Evolutionary conservation across 148 eudicot genomes (phyloP), one percentile per base, ranked within the genome.

Genomic region (Cornus florida): DNA sequence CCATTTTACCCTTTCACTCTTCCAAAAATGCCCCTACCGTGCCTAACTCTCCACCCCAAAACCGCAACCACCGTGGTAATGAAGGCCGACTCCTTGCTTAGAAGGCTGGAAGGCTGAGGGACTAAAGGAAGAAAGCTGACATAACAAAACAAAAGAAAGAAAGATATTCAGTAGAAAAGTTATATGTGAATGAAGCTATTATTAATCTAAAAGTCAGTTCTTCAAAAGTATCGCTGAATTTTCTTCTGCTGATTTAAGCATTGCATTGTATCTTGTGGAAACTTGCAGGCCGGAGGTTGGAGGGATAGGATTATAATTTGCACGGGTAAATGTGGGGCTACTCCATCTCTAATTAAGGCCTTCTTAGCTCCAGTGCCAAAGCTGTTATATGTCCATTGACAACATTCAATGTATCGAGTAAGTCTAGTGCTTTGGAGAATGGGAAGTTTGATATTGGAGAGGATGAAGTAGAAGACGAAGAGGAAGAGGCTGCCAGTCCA

Each of bases 371-470:
- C 9, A 97, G 99, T 75, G 97, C 99, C 78, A 95, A 95, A 84
- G 99, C 98, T 48, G 91, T 95, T 69, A 78, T 95, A 74, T 93
- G 97, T 79, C 91, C 88, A 67, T 78, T 89, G 67, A 84, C 97
- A 14, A 82, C 98, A 24, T 92, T 92, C 69, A 88, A 92, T 19
- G 97, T 92, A 48, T 84, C 90, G 28, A 89, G 88, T 10, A 92
- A 93, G 70, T 92, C 85, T 33, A 87, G 82, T 48, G 92, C 74
- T 60, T 62, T 87, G 48, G 98, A 88, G 74, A 92, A 92, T 24
- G 98, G 98, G 28, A 92, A 89, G 77, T 96, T 96, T 86, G 99
- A 96, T 86, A 91, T 96, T 68, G 97, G 96, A 24, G 97, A 87
- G 72, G 99, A 92, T 39, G 98, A 91, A 71, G 85, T 78, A 81